Evolutionary conservation across 257 asterid species (phyloP).

Genomic region (Solanum medicagineum): DNA sequence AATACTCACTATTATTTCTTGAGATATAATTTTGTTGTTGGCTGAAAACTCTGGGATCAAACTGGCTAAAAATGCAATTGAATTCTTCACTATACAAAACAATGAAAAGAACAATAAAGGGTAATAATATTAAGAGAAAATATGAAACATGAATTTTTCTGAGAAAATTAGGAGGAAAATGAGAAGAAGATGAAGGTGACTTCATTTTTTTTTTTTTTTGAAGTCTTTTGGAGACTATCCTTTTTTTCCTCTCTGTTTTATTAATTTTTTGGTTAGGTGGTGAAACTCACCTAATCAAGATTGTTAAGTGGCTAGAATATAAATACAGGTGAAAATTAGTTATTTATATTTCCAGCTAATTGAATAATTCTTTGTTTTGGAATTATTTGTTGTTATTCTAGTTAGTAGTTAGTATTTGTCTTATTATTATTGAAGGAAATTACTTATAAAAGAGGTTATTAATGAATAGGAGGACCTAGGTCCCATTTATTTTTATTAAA

Average conservation of each 20-base stretch:
- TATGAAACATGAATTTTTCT: slow-evolving; percentile 16
- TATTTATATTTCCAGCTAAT: not conserved
- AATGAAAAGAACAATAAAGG: slow-evolving; percentile 17
- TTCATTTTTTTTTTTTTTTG: slow-evolving; percentile 13
- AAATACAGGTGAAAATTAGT: not conserved
- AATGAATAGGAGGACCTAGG: not conserved
- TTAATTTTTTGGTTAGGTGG: not conserved
- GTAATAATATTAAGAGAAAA: slow-evolving; percentile 12
- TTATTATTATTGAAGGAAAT: not conserved
- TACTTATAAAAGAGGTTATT: not conserved
- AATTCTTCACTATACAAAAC: slow-evolving; percentile 21
- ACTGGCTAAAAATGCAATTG: slow-evolving; percentile 17
- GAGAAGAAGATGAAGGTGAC: slow-evolving; percentile 9
- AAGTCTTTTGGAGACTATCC: not conserved
- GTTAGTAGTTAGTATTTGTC: not conserved
- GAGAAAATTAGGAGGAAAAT: slow-evolving; percentile 7
- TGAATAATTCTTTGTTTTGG: not conserved
- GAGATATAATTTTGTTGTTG: slow-evolving; percentile 7
- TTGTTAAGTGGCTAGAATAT: not conserved
- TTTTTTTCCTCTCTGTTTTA: not conserved
- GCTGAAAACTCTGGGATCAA: not conserved
- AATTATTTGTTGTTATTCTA: not conserved
- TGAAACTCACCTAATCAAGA: not conserved
- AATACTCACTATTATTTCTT: slow-evolving; percentile 10
- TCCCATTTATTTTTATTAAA: not conserved